Base-by-base conservation (phyloP, 2,329 filamentous ascomycete genomes). In the Conoideocrella luteorostrata region DNA sequence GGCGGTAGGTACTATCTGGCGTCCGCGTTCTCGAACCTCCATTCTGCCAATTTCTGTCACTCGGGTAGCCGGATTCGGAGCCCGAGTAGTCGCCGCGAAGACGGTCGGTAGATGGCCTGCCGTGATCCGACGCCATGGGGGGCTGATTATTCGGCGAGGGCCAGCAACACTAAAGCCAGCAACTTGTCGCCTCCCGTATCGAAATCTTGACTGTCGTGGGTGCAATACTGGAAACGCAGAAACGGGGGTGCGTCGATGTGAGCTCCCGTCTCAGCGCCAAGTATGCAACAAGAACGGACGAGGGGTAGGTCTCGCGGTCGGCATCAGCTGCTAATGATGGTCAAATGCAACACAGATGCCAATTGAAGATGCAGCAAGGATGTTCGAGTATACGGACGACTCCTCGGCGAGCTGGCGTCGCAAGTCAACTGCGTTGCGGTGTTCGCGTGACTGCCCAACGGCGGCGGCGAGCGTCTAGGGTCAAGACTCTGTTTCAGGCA, bases 111-210 rank as follows among this genome's bases (percentile, higher is more conserved):
- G 63, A 61, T 53, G 62, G 56, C 52, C 61, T 63, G 52, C 69
- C 68, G 58, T 72, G 70, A 50, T 70, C 70, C 52, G 71, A 69
- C 52, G 68, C 69, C 66, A 74, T 71, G 44, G 51, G 56, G 55
- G 51, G 28, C 24, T 29, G 29, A 29, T 28, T 17, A 21, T 26
- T 29, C 23, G 39, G 42, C 45, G 22, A 43, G 35, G 39, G 22
- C 42, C 13, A 20, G 29, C 22, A 20, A 34, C 18, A 20, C 28
- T 21, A 20, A 29, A 20, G 15, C n/a, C n/a, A 21, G 24, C 41
- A 28, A 39, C 39, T 46, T 44, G 43, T 43, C 44, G 41, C 43
- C 30, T 32, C 41, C 45, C 37, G 36, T 39, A 30, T 29, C 29
- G 48, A 50, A 52, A 50, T 55, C 55, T 57, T 53, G 49, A 53